Conservation (phyloP, 1,284 basidiomycete genomes). For the Marasmius tenuissimus region DNA sequence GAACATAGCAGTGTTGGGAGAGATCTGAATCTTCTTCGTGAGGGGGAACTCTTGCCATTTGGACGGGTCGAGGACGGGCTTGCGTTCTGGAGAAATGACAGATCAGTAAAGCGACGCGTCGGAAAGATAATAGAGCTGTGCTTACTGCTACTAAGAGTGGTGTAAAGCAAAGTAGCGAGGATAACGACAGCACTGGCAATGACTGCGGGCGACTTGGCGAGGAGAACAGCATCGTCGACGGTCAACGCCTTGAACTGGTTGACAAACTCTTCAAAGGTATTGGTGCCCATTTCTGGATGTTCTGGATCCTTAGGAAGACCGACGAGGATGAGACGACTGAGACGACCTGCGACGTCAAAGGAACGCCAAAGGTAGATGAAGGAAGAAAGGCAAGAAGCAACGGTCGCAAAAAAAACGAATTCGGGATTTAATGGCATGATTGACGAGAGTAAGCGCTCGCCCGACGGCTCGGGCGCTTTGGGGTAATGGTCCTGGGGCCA, state of each 20-base stretch:
- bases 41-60: constrained; percentile 86
- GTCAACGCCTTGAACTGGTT: constrained; percentile 20
- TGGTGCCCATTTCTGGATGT: constrained; percentile 20
- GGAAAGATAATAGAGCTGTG: constrained; percentile 12
- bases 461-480: background rate
- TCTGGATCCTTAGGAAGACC: constrained; percentile 43
- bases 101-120: constrained; percentile 3
- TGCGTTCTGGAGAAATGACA: constrained; percentile 39
- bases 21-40: constrained; percentile 79
- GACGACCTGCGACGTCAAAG: constrained; percentile 48
- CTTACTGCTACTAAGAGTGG: constrained; percentile 32
- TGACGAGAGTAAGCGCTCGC: background rate
- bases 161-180: constrained; percentile 32
- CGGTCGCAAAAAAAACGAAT: constrained; percentile 45
- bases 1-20: constrained; percentile 94
- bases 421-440: constrained; percentile 28
- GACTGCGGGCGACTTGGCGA: constrained; percentile 40
- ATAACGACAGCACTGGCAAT: constrained; percentile 37
- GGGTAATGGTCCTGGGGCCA: too few relatives aligned
- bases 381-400: constrained; percentile 43
- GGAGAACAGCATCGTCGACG: constrained; percentile 30
- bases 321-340: constrained; percentile 61
- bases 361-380: constrained; percentile 46
- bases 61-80: constrained; percentile 72
- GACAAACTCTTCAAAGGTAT: constrained; percentile 21